These are phyloP conservation scores for Pneumocystis murina DNA, from an alignment of 1,139 yeast species.

Conservation along the genomic window DNA sequence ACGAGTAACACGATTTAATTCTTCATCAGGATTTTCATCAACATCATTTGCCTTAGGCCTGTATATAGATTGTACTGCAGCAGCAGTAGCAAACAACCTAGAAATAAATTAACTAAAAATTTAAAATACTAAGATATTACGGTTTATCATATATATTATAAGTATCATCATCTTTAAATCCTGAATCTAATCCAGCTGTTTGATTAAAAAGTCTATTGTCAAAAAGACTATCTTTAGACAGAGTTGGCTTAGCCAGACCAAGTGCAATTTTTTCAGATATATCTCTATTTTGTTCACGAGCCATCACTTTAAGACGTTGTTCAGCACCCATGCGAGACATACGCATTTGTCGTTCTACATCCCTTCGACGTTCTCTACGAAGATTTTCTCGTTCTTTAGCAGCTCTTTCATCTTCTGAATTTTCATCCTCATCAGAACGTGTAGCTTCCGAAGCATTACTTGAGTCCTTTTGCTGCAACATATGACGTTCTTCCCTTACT, in stretches of 20 bases:
- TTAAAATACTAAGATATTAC: not conserved
- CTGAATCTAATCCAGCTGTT: constrained; percentile 15
- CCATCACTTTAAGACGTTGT: constrained; percentile 30
- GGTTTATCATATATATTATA: constrained; percentile 45
- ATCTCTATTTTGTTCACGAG: constrained; percentile 35
- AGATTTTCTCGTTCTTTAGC: constrained; percentile 28
- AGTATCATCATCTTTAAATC: constrained; percentile 28
- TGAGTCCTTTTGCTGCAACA: constrained; percentile 2
- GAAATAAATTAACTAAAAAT: not conserved
- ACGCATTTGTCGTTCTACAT: constrained; percentile 34
- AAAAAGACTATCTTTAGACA: constrained; percentile 31
- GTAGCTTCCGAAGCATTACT: not conserved
- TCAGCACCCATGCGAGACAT: constrained; percentile 34
- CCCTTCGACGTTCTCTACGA: constrained; percentile 32
- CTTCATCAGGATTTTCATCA: constrained; percentile 22
- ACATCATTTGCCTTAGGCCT: constrained; percentile 23
- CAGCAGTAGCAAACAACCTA: constrained; percentile 35
- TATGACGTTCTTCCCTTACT: constrained; percentile 31
- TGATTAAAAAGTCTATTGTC: constrained; percentile 42
- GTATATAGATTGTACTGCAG: constrained; percentile 37
- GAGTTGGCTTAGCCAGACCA: constrained; percentile 34
- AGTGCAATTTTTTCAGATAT: constrained; percentile 40
- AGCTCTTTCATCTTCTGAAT: constrained; percentile 12
- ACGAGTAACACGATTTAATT: constrained; percentile 21
- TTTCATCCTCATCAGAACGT: constrained; percentile 9